These are phyloP conservation scores for Termitomyces sp. DNA, from an alignment of 768 basidiomycete species.

Conservation along the genomic window DNA sequence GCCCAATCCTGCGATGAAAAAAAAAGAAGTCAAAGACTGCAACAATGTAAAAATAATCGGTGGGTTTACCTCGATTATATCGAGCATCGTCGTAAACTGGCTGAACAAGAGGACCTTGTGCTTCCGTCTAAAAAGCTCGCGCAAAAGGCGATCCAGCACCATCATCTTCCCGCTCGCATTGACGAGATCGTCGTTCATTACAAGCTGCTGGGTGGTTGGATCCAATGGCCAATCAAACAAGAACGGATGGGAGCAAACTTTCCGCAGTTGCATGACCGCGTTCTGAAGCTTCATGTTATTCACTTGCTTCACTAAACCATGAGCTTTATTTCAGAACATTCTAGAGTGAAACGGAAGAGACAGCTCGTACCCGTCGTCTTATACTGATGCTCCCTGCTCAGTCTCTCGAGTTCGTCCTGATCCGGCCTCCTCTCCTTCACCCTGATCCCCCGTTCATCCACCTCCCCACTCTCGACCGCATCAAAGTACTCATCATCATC, in stretches of 20 bases:
- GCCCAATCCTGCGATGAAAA: constrained; percentile 69
- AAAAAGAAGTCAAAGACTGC: not conserved
- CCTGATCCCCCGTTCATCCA: constrained; percentile 27
- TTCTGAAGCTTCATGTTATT: constrained; percentile 95
- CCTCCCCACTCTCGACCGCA: constrained; percentile 45
- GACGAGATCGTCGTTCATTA: constrained; percentile 75
- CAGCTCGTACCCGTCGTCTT: constrained; percentile 51
- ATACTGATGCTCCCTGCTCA: constrained; percentile 52
- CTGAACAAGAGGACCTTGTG: constrained; percentile 89
- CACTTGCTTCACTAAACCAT: constrained; percentile 61
- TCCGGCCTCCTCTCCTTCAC: constrained; percentile 22
- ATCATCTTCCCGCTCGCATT: constrained; percentile 96
- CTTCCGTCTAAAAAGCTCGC: constrained; percentile 67
- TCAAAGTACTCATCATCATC: constrained; percentile 66
- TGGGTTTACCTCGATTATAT: constrained; percentile 77
- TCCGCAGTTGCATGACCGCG: constrained; percentile 93
- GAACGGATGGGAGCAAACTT: constrained; percentile 93
- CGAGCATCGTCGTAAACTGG: constrained; percentile 95
- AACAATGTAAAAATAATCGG: not conserved
- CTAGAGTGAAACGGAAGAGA: not conserved
- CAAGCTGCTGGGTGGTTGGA: constrained; percentile 48
- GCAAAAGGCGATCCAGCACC: constrained; percentile 82
- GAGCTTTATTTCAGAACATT: not conserved
- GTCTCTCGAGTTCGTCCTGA: constrained; percentile 38
- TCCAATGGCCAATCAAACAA: constrained; percentile 82